Conservation (phyloP, 345 rosid species). For the Brassica nigra region DNA sequence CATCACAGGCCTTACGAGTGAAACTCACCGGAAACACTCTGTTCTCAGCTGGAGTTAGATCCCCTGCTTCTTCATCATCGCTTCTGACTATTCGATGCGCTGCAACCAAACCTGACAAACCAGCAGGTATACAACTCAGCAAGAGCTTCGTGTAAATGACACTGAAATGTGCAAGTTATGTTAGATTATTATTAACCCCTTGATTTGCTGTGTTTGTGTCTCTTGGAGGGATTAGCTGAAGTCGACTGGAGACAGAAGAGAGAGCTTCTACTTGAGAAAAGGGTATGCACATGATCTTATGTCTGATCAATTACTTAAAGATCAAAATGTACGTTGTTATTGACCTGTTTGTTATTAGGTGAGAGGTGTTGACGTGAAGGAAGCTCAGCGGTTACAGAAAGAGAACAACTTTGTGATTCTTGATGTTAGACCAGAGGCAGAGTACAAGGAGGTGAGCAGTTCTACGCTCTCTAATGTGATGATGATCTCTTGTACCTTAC, state of each 20-base stretch:
- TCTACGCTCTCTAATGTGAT: not conserved
- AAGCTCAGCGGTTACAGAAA: slow-evolving; percentile 89
- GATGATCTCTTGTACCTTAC: not conserved
- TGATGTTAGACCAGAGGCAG: slow-evolving; percentile 95
- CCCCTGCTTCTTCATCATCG: slow-evolving; percentile 18
- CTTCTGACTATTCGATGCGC: slow-evolving; percentile 53
- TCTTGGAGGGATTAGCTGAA: slow-evolving; percentile 76
- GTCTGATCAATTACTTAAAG: not conserved
- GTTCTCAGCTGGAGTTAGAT: slow-evolving; percentile 43
- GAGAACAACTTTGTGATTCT: slow-evolving; percentile 97
- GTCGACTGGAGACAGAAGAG: slow-evolving; percentile 94
- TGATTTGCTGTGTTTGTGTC: slow-evolving; percentile 27
- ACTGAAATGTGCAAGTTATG: not conserved
- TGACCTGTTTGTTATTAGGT: slow-evolving; percentile 50
- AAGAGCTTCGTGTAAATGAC: not conserved
- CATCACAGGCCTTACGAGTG: slow-evolving; percentile 41
- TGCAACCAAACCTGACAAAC: slow-evolving; percentile 79
- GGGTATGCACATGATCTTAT: slow-evolving; percentile 43
- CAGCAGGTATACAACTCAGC: slow-evolving; percentile 65
- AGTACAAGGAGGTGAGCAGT: slow-evolving; percentile 74
- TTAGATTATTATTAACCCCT: slow-evolving; percentile 5
- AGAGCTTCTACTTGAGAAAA: slow-evolving; percentile 74
- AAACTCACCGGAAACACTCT: slow-evolving; percentile 28
- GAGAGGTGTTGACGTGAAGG: slow-evolving; percentile 93
- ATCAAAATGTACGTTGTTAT: not conserved